Evolutionary conservation across 768 basidiomycete genomes (phyloP).

Genomic region (Lentinula guzmanii): DNA sequence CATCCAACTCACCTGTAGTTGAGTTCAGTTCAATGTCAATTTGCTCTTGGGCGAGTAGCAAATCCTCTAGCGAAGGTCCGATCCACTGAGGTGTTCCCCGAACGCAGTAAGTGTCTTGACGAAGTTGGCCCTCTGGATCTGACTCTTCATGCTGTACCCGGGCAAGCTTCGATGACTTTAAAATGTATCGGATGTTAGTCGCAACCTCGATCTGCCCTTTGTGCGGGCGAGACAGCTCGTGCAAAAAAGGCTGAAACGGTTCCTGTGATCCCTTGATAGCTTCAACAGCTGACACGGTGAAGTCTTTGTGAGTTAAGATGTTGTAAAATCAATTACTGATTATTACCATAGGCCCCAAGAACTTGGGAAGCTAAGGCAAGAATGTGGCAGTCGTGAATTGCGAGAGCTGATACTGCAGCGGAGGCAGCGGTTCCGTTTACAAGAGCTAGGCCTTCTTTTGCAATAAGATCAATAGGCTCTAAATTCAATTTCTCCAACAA

Average conservation of each 20-base stretch:
- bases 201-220: neutral
- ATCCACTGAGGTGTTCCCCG: slow-evolving; percentile 49
- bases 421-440: neutral
- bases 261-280: neutral
- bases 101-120: slow-evolving; percentile 50
- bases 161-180: neutral
- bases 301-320: slow-evolving; percentile 56
- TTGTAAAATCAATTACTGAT: slow-evolving; percentile 34
- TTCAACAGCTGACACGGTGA: slow-evolving; percentile 40
- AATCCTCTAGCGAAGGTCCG: slow-evolving; percentile 54
- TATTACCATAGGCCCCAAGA: neutral
- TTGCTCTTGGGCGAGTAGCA: slow-evolving; percentile 35
- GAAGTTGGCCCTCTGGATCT: slow-evolving; percentile 23
- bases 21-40: slow-evolving; percentile 49
- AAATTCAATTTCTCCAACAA: neutral
- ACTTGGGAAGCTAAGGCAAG: neutral
- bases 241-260: slow-evolving; percentile 17
- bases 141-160: slow-evolving; percentile 14
- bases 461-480: neutral
- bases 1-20: slow-evolving; percentile 36
- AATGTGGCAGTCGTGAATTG: neutral
- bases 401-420: neutral
- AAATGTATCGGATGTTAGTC: neutral
- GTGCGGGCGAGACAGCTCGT: slow-evolving; percentile 20
- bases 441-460: slow-evolving; percentile 17